Conservation (phyloP, 768 basidiomycete species). For the Naematelia aurantialba region DNA sequence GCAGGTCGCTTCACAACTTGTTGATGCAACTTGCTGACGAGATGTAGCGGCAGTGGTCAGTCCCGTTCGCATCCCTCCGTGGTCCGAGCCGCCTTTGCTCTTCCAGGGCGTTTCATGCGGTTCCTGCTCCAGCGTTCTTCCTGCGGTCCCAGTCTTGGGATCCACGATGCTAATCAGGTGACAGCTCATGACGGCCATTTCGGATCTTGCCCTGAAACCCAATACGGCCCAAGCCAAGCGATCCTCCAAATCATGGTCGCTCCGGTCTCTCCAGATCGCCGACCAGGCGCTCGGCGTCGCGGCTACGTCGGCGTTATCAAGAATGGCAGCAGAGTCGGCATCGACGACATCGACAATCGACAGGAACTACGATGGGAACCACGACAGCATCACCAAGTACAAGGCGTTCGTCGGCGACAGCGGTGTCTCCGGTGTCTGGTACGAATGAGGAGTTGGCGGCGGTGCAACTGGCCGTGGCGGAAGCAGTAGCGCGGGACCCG, state of each 20-base stretch:
- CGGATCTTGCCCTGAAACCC: constrained; percentile 40
- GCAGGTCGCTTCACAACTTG: no score
- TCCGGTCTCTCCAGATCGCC: constrained; percentile 36
- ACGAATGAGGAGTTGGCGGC: no score
- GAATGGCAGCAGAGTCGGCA: no score
- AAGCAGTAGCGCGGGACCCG: constrained; percentile 8
- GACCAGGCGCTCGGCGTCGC: no score
- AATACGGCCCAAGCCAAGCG: constrained; percentile 35
- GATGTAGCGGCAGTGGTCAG: constrained; percentile 27
- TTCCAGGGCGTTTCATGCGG: no score
- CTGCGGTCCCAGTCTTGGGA: neutral
- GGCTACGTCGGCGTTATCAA: no score
- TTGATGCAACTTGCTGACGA: no score
- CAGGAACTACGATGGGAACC: no score
- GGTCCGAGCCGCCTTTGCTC: neutral
- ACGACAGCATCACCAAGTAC: no score
- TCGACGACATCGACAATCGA: no score
- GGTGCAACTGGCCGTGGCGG: constrained; percentile 27
- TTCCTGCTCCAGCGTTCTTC: neutral
- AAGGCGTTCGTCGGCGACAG: no score
- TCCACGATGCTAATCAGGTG: neutral
- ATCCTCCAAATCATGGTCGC: constrained; percentile 41
- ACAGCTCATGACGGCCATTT: constrained; percentile 48
- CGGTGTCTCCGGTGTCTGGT: no score
- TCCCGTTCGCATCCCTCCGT: neutral